A percentile compares a stretch with the other conserved stretches of the same genome.
These are phyloP conservation scores for Choiromyces venosus DNA, from an alignment of 495 filamentous ascomycete species.

Conservation along the genomic window DNA sequence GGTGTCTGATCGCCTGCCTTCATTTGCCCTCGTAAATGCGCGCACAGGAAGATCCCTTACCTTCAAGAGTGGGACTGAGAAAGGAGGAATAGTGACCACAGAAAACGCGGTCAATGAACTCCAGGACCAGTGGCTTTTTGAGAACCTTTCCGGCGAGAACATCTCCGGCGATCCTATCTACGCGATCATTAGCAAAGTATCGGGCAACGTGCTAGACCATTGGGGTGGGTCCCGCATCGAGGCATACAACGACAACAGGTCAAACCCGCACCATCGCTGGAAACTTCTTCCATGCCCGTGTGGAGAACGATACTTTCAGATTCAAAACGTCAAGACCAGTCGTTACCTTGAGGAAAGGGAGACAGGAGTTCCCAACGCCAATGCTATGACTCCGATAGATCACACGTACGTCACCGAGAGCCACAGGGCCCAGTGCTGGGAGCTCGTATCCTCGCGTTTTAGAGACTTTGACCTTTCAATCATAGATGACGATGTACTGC, in stretches of 20 bases:
- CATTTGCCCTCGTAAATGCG: neutral
- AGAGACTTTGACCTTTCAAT: no score
- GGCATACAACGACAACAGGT: conserved; percentile 2
- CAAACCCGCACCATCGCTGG: no score
- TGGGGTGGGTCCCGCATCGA: neutral
- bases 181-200: neutral
- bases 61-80: neutral
- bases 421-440: no score
- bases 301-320: no score
- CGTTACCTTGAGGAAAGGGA: no score
- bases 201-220: neutral
- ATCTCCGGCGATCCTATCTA: neutral
- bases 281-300: no score
- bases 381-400: no score
- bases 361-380: no score
- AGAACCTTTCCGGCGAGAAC: conserved; percentile 1
- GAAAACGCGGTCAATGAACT: conserved; percentile 1
- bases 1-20: conserved; percentile 1
- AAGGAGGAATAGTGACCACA: neutral
- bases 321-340: no score
- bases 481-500: no score
- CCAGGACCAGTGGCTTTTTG: conserved; percentile 2
- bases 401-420: no score
- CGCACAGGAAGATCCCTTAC: conserved; percentile 3
- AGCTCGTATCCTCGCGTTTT: no score